Evolutionary conservation across 768 basidiomycete genomes (phyloP).

Genomic region (Myochromella boudieri): DNA sequence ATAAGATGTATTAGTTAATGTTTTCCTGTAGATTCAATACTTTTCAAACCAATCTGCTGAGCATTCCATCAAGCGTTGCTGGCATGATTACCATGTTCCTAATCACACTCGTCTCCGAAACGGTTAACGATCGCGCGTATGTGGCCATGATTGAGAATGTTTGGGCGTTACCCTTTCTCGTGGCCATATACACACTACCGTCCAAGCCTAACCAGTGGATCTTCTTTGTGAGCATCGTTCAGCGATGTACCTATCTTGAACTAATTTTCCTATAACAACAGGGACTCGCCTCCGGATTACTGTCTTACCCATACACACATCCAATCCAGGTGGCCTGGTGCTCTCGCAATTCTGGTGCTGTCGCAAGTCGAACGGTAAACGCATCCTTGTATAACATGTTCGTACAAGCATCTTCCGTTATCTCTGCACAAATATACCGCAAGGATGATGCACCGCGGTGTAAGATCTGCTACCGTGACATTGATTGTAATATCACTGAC

Average conservation of each 20-base stretch:
- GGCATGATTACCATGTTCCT: conserved; percentile 53
- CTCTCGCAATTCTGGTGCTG: conserved; percentile 58
- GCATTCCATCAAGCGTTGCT: conserved; percentile 52
- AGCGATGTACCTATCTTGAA: neutral
- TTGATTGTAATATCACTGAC: no score
- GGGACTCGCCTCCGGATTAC: conserved; percentile 42
- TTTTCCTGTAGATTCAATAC: conserved; percentile 47
- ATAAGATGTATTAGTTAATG: no score
- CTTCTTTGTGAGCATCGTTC: conserved; percentile 41
- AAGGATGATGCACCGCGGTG: conserved; percentile 57
- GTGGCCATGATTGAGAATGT: conserved; percentile 54
- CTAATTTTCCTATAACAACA: conserved; percentile 12
- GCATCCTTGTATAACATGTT: conserved; percentile 64
- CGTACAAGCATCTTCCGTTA: conserved; percentile 41
- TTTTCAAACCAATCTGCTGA: conserved; percentile 58
- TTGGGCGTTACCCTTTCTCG: conserved; percentile 62
- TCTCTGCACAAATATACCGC: conserved; percentile 59
- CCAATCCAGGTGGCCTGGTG: conserved; percentile 60
- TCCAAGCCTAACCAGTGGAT: conserved; percentile 51
- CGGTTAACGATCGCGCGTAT: conserved; percentile 51
- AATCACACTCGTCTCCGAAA: conserved; percentile 51
- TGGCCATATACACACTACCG: conserved; percentile 52
- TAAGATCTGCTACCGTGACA: conserved; percentile 25
- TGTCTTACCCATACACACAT: conserved; percentile 50
- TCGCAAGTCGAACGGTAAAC: conserved; percentile 59